A percentile compares a stretch with the other conserved stretches of the same genome.
These are phyloP conservation scores for Durio zibethinus DNA, from an alignment of 345 rosid genomes.

Conservation along the genomic window DNA sequence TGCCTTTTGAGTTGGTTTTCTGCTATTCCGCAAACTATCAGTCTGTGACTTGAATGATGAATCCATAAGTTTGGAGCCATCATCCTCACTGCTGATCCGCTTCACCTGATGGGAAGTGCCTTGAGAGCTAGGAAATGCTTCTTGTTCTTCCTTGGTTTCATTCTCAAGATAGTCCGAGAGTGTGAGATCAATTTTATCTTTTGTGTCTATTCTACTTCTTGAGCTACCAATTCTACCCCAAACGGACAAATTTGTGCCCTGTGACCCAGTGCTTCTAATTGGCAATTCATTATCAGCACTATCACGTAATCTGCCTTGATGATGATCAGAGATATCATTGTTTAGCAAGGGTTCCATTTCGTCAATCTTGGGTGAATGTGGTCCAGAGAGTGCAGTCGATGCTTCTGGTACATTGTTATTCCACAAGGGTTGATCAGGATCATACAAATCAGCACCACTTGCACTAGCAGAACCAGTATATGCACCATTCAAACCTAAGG, in stretches of 20 bases:
- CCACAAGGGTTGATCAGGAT: slow-evolving; percentile 99
- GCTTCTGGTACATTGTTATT: slow-evolving; percentile 67
- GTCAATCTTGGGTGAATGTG: slow-evolving; percentile 50
- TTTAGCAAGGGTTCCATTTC: slow-evolving; percentile 47
- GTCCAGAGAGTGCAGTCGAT: slow-evolving; percentile 44
- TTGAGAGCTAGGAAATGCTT: slow-evolving; percentile 32
- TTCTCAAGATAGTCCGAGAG: slow-evolving; percentile 44
- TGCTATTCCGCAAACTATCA: slow-evolving; percentile 35
- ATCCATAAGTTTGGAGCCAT: slow-evolving; percentile 34
- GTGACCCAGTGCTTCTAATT: slow-evolving; percentile 36
- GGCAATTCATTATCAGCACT: slow-evolving; percentile 41
- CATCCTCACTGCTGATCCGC: slow-evolving; percentile 35
- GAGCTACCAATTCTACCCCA: slow-evolving; percentile 69
- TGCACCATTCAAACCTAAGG: slow-evolving; percentile 51
- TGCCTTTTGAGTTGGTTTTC: slow-evolving; percentile 80
- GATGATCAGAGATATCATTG: slow-evolving; percentile 46
- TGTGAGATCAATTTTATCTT: slow-evolving; percentile 52
- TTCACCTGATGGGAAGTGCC: slow-evolving; percentile 48
- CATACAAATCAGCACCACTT: slow-evolving; percentile 78
- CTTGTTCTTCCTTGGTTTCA: slow-evolving; percentile 50
- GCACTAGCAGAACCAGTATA: slow-evolving; percentile 42
- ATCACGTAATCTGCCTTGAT: slow-evolving; percentile 29
- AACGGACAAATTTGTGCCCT: slow-evolving; percentile 46
- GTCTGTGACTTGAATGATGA: slow-evolving; percentile 41
- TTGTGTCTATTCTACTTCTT: slow-evolving; percentile 42